Base-by-base conservation (phyloP, 1,284 basidiomycete species). In the Pholiota adiposa region DNA sequence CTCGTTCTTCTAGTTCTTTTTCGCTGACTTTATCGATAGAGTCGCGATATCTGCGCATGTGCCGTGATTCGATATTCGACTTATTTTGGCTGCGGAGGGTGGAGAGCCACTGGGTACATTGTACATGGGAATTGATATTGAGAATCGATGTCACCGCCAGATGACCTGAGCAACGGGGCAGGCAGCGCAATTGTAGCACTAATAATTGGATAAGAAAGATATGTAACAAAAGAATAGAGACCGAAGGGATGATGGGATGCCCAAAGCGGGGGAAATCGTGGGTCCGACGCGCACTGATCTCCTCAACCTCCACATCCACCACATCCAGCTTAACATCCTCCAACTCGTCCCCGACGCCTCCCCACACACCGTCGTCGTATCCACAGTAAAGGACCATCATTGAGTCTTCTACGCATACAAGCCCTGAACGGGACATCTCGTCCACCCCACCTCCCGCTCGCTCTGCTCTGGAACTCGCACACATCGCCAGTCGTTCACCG, bases 351-450 rank as follows among this genome's bases (percentile, higher is more conserved):
- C 48, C 46, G 40, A 56, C 41, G 40, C 44, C 34, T 36, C 53
- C 38, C 44, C 55, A 25, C 53, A 54, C 59, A 60, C 63, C 63
- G 62, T 54, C 64, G 60, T 60, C 56, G 66, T 71, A 64, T 61
- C 66, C 61, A 27, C 36, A 18, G 68, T 67, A 64, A 65, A 65
- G 72, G 67, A 83, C 76, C 83, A 89, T 80, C 78, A 89, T 89
- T 89, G 85, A 88, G 87, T 79, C 87, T 77, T 75, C 80, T 79
- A 83, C 79, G 69, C 75, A 79, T 72, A 75, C 80, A 75, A 78
- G 75, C 79, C 72, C 79, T 76, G 69, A 81, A 73, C 82, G 84
- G 87, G 83, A 83, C 78, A 72, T 71, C 68, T 75, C 79, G 79
- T 79, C 83, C 73, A 73, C 75, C 74, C 70, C 76, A 72, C 58